Evolutionary conservation across 805 yeast species (phyloP), one percentile per base, ranked within the genome.

Genomic region (Sungouiella thailandica): DNA sequence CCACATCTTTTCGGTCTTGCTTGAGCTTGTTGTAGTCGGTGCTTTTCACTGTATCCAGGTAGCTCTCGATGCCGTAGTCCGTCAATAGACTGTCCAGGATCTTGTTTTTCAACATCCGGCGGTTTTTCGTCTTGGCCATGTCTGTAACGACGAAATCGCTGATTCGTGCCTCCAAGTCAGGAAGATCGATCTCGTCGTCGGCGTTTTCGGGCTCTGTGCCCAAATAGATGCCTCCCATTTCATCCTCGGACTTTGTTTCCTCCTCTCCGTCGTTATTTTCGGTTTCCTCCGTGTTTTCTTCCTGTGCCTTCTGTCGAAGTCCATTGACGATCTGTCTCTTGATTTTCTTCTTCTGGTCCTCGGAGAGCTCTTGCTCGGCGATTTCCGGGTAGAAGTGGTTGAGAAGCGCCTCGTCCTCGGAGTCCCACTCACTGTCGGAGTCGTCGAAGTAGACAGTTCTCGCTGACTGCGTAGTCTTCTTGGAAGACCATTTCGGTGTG

Each of bases 301-400:
- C 45, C 7, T 37, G 41, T 13, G 46, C 43, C 10, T 31, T 30
- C 16, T 28, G 33, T 9, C 38, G 35, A 11, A 32, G 17, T 40
- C 41, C 32, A 29, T 28, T 46, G 25, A 63, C 36, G 10, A 66
- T 58, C 43, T 59, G 70, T 26, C 47, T 35, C 39, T 62, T 65
- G 28, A 66, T 54, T 44, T 57, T 60, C 13, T 46, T 37, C 42
- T 64, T 64, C 36, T 57, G 63, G 12, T 63, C 69, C 25, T 37
- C 41, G 4, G 62, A 46, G 28, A 63, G 43, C 14, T 31, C 28
- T 23, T 58, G 62, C 13, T 62, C 65, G 5, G 66, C 60, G 5
- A 66, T 40, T 29, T 54, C 53, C 0, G 72, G 72, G 38, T 62
- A 67, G 39, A 62, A 62, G 34, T 62, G 64, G 38, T 58, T 53